A percentile compares a stretch with the other conserved stretches of the same genome.
phyloP scores from a whole-genome alignment of 2,329 filamentous ascomycete species.

The Ascochyta pisi region DNA sequence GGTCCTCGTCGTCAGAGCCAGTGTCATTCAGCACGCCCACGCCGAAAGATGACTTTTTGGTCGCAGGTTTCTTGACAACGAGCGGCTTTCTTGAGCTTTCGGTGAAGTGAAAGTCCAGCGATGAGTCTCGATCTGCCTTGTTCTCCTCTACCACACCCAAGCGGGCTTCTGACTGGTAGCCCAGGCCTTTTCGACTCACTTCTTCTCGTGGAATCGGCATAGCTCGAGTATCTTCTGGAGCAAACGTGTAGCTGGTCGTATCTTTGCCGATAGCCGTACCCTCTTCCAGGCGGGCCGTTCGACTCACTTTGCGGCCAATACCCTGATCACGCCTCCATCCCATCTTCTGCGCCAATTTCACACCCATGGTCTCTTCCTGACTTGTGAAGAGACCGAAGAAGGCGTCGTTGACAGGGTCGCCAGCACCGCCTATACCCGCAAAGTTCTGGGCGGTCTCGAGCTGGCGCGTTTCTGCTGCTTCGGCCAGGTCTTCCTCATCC shows the following conservation, averaged over 20 bases:
- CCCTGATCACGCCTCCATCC: slow-evolving; percentile 96
- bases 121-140: slow-evolving; percentile 19
- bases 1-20: slow-evolving; percentile 93
- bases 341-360: slow-evolving; percentile 87
- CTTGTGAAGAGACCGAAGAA: slow-evolving; percentile 76
- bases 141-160: slow-evolving; percentile 50
- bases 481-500: slow-evolving; percentile 94
- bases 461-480: slow-evolving; percentile 78
- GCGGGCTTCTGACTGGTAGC: slow-evolving; percentile 66
- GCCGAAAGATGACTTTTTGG: slow-evolving; percentile 77
- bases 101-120: slow-evolving; percentile 34
- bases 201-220: slow-evolving; percentile 70
- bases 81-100: slow-evolving; percentile 26
- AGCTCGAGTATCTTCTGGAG: slow-evolving; percentile 79
- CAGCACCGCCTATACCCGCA: slow-evolving; percentile 74
- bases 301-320: slow-evolving; percentile 82
- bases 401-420: slow-evolving; percentile 57
- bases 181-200: slow-evolving; percentile 71
- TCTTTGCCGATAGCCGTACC: slow-evolving; percentile 47
- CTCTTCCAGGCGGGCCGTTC: slow-evolving; percentile 73
- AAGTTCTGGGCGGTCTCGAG: slow-evolving; percentile 78
- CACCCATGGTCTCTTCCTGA: slow-evolving; percentile 83
- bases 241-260: slow-evolving; percentile 72
- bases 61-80: slow-evolving; percentile 48
- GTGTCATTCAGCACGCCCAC: slow-evolving; percentile 91